phyloP scores from a whole-genome alignment of 2,329 filamentous ascomycete species.

The Aspergillus arachidicola region DNA sequence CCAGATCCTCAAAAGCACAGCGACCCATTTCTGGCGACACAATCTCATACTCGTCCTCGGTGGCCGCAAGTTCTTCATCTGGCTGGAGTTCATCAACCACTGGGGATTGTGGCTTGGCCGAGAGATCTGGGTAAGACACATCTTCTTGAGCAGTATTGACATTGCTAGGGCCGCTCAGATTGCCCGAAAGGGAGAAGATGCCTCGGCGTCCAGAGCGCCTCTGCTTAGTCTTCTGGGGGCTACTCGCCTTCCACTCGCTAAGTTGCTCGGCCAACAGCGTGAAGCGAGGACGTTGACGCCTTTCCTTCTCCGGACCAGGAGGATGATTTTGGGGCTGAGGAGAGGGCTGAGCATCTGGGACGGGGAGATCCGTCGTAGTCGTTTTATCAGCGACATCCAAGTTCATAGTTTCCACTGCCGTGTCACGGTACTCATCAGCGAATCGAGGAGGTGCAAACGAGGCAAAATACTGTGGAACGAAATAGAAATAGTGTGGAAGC shows the following conservation, averaged over 20 bases:
- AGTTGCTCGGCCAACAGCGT: conserved; percentile 66
- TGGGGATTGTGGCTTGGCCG: conserved; percentile 19
- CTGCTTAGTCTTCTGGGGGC: conserved; percentile 49
- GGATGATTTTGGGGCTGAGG: not conserved
- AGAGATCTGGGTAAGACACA: conserved; percentile 28
- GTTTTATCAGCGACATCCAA: not conserved
- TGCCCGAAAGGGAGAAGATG: conserved; percentile 41
- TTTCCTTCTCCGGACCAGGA: conserved; percentile 10
- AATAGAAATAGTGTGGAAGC: conserved; percentile 4
- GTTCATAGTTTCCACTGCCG: not conserved
- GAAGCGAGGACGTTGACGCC: conserved; percentile 54
- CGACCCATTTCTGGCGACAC: not conserved
- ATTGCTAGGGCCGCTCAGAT: conserved; percentile 21
- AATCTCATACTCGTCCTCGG: conserved; percentile 6
- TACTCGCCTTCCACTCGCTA: conserved; percentile 64
- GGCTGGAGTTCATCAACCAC: conserved; percentile 13
- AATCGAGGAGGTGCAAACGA: not conserved
- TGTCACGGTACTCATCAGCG: conserved; percentile 3
- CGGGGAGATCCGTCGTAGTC: not conserved
- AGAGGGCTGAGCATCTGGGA: not conserved
- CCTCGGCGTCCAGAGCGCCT: conserved; percentile 30
- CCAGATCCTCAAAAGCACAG: not conserved
- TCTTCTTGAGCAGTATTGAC: conserved; percentile 11
- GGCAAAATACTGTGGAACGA: not conserved
- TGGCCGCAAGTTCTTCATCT: not conserved